Percentiles rank a stretch among this genome's conserved stretches.
Conservation (phyloP, 345 rosid species). For the Kandelia obovata region DNA sequence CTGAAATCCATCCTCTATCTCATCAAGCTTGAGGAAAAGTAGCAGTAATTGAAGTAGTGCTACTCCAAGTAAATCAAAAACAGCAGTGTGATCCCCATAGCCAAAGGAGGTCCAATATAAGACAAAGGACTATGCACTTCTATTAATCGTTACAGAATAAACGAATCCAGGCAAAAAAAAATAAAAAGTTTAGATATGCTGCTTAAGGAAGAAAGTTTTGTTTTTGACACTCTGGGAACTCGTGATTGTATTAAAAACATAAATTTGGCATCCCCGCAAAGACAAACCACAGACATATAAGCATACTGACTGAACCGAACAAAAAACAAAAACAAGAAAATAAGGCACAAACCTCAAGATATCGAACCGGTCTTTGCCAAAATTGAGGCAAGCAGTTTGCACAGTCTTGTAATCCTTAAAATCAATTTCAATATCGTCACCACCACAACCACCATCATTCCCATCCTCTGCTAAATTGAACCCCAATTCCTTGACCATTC, state of each 20-base stretch:
- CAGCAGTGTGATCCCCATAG: neutral
- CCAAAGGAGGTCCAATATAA: too few species aligned
- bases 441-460: constrained; percentile 19
- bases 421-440: constrained; percentile 46
- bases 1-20: constrained; percentile 47
- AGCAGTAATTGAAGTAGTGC: constrained; percentile 1
- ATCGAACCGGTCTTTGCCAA: constrained; percentile 96
- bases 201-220: too few species aligned
- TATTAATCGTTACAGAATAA: too few species aligned
- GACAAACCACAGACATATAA: neutral
- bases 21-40: constrained; percentile 25
- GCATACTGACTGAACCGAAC: neutral
- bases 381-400: constrained; percentile 77
- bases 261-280: too few species aligned
- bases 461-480: constrained; percentile 30
- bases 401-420: constrained; percentile 68
- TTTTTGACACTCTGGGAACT: too few species aligned
- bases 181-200: too few species aligned
- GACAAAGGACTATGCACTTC: too few species aligned
- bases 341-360: constrained; percentile 65
- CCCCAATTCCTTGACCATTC: constrained; percentile 53
- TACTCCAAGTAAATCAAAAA: neutral
- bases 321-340: constrained; percentile 2
- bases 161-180: too few species aligned
- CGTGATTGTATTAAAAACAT: too few species aligned